Conservation (phyloP, 1,139 yeast genomes). For the Protomyces pachydermus region DNA sequence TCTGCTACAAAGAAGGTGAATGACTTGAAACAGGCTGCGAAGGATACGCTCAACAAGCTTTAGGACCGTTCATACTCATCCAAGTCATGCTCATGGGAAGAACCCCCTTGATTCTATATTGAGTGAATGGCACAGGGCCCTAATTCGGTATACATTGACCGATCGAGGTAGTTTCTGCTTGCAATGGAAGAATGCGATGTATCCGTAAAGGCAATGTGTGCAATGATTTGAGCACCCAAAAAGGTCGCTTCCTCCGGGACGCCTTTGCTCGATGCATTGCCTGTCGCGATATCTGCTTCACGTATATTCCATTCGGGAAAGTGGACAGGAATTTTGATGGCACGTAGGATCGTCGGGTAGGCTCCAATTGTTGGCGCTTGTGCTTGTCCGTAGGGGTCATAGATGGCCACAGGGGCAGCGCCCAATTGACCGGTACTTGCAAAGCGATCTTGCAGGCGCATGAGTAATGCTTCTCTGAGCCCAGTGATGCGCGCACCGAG, state of each 20-base stretch:
- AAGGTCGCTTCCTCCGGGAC: conserved; percentile 27
- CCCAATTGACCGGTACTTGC: conserved; percentile 7
- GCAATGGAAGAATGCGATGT: not conserved
- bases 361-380: conserved; percentile 11
- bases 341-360: conserved; percentile 67
- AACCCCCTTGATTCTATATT: not conserved
- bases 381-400: conserved; percentile 3
- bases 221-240: conserved; percentile 26
- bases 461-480: conserved; percentile 63
- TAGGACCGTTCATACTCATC: not conserved
- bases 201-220: conserved; percentile 15
- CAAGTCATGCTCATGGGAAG: no score
- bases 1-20: not conserved
- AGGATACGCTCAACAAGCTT: not conserved
- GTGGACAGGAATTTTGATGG: conserved; percentile 77
- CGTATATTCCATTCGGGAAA: conserved; percentile 82
- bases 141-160: not conserved
- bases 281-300: conserved; percentile 33
- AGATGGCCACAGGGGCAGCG: not conserved
- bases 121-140: not conserved
- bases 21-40: not conserved
- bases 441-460: conserved; percentile 46
- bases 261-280: conserved; percentile 12
- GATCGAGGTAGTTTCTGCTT: not conserved
- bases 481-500: conserved; percentile 71